Conservation (phyloP, 805 yeast species). For the Metschnikowia cubensis region DNA sequence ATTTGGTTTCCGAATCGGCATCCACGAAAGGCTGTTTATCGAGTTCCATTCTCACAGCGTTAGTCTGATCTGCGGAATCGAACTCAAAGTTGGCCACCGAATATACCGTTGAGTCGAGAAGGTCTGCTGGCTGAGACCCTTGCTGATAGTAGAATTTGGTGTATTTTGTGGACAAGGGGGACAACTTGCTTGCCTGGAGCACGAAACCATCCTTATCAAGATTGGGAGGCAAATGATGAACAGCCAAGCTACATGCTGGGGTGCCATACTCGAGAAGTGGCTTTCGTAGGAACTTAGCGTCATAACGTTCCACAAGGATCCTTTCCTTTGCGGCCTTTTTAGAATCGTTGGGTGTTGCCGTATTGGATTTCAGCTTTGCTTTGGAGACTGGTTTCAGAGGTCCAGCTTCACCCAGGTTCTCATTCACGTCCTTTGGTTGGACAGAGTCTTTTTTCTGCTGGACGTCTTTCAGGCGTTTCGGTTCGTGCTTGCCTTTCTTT, state of each 20-base stretch:
- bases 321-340: not conserved
- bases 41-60: constrained; percentile 10
- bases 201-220: constrained; percentile 16
- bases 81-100: constrained; percentile 20
- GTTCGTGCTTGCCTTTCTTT: not conserved
- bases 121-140: constrained; percentile 16
- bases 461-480: not conserved
- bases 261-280: constrained; percentile 12
- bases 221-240: constrained; percentile 23
- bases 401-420: not conserved
- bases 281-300: not conserved
- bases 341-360: not conserved
- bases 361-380: not conserved
- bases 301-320: not conserved
- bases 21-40: constrained; percentile 24
- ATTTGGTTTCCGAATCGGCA: constrained; percentile 21
- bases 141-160: constrained; percentile 14
- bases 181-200: constrained; percentile 19
- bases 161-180: constrained; percentile 1
- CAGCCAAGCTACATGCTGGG: constrained; percentile 16
- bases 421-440: not conserved
- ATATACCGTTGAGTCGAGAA: constrained; percentile 19
- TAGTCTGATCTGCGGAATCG: constrained; percentile 6
- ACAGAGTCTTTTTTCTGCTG: constrained; percentile 1
- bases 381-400: not conserved